phyloP scores from a whole-genome alignment of 345 rosid genomes.

The Boechera retrofracta region DNA sequence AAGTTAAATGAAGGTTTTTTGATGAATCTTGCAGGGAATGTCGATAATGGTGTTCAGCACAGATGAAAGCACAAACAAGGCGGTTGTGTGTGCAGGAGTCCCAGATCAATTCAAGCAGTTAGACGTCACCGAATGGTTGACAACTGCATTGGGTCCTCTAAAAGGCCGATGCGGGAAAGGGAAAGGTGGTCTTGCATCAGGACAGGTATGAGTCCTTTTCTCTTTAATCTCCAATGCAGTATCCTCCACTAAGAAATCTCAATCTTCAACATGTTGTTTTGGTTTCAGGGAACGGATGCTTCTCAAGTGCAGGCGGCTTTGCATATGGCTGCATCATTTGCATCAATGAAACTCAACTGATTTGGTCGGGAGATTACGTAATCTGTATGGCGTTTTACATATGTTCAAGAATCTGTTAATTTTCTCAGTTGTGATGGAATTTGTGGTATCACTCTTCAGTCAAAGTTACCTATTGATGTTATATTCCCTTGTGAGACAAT shows the following conservation, averaged over 20 bases:
- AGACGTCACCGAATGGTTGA: constrained; percentile 91
- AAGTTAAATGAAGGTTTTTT: neutral
- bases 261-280: constrained; percentile 17
- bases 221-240: neutral
- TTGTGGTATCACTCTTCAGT: constrained; percentile 17
- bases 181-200: constrained; percentile 85
- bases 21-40: constrained; percentile 62
- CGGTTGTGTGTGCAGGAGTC: constrained; percentile 88
- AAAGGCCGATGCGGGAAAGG: constrained; percentile 95
- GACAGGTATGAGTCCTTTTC: constrained; percentile 68
- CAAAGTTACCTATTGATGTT: neutral
- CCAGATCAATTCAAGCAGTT: constrained; percentile 63
- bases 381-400: constrained; percentile 12
- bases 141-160: constrained; percentile 74
- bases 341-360: constrained; percentile 76
- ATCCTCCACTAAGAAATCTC: neutral
- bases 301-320: constrained; percentile 68
- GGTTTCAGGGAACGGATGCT: constrained; percentile 82
- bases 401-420: constrained; percentile 4
- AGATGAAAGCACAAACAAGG: constrained; percentile 86
- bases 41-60: constrained; percentile 86
- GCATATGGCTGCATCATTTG: constrained; percentile 72
- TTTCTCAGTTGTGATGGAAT: constrained; percentile 1
- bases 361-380: neutral
- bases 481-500: neutral